Evolutionary conservation across 129 eudicot genomes (phyloP).

Genomic region (Pulicaria dysenterica): DNA sequence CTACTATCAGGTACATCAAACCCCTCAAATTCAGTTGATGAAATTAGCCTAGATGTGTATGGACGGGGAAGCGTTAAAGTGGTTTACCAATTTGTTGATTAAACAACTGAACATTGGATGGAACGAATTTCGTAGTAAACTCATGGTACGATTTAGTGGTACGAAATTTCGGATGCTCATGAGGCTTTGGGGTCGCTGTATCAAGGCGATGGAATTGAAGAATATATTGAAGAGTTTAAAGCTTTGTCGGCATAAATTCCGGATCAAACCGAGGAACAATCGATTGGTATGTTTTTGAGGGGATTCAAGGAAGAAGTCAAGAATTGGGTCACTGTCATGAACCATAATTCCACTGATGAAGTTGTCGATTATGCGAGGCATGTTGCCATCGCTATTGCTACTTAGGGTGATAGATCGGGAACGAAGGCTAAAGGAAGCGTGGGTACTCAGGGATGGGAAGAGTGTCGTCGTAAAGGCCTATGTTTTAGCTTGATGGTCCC

Average conservation of each 20-base stretch:
- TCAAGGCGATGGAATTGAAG: neutral
- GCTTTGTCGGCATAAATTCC: neutral
- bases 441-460: no score
- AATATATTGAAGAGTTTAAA: neutral
- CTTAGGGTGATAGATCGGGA: neutral
- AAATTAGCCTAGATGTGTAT: neutral
- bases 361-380: neutral
- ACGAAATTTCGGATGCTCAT: neutral
- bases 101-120: neutral
- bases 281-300: neutral
- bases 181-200: neutral
- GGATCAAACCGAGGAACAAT: neutral
- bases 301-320: neutral
- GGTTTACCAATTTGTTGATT: neutral
- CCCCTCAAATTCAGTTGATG: neutral
- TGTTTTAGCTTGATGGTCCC: no score
- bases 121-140: neutral
- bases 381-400: neutral
- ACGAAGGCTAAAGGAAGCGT: no score
- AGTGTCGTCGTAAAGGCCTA: no score
- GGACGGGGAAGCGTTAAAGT: neutral
- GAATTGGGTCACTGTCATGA: neutral
- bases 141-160: neutral
- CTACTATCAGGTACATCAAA: neutral
- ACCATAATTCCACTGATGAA: neutral